phyloP scores from a whole-genome alignment of 768 basidiomycete species.

The Lactarius trivialis region DNA sequence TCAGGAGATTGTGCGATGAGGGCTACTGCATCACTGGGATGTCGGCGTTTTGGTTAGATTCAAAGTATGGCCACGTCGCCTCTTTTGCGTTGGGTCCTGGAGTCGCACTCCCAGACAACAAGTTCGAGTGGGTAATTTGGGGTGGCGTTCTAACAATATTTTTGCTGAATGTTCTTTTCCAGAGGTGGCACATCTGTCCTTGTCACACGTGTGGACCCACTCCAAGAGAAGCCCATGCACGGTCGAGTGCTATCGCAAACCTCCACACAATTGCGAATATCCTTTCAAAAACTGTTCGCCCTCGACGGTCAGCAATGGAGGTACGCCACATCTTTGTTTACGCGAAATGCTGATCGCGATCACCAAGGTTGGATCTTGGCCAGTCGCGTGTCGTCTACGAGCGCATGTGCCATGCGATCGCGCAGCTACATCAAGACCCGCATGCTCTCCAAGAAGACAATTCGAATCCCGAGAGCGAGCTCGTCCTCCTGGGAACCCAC shows the following conservation, averaged over 20 bases:
- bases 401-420: slow-evolving; percentile 65
- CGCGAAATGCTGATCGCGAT: neutral
- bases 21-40: slow-evolving; percentile 68
- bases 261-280: slow-evolving; percentile 48
- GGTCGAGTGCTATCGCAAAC: slow-evolving; percentile 50
- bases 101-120: slow-evolving; percentile 52
- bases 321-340: slow-evolving; percentile 19
- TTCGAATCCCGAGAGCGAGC: slow-evolving; percentile 35
- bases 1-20: slow-evolving; percentile 52
- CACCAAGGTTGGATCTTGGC: slow-evolving; percentile 56
- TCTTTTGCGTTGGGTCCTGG: slow-evolving; percentile 62
- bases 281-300: slow-evolving; percentile 47
- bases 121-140: slow-evolving; percentile 52
- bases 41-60: slow-evolving; percentile 61
- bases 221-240: slow-evolving; percentile 44
- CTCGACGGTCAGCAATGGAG: slow-evolving; percentile 45
- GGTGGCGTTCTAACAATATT: slow-evolving; percentile 4
- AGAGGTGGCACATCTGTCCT: slow-evolving; percentile 70
- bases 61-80: slow-evolving; percentile 58
- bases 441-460: slow-evolving; percentile 32
- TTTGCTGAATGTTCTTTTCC: slow-evolving; percentile 1
- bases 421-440: slow-evolving; percentile 50
- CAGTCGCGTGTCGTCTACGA: slow-evolving; percentile 57
- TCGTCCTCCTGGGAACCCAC: slow-evolving; percentile 61
- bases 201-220: slow-evolving; percentile 56